Evolutionary conservation across 2,329 filamentous ascomycete species (phyloP), one percentile per base, ranked within the genome.

Genomic region (Fusarium haematococcum): DNA sequence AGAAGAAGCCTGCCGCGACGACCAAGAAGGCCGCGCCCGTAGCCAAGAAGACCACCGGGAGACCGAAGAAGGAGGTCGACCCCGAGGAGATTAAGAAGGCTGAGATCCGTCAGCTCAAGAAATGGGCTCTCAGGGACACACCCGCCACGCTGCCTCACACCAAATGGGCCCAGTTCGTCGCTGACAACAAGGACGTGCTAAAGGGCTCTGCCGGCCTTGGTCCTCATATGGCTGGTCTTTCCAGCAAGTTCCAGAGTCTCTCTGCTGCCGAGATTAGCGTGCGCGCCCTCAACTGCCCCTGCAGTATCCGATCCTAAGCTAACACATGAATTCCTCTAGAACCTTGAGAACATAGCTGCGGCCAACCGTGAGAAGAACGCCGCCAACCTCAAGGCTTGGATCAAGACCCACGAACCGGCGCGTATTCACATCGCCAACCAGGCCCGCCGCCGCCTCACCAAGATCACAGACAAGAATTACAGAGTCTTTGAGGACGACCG

Each of bases 401-500:
- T 90, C n/a, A 81, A 86, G 68, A 81, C 79, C 32, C 78, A 85
- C 74, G 79, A 84, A 5, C 79, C 82, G 4, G 77, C 79, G 60
- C 80, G 83, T 33, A 86, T 90, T 63, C 70, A 77, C 57, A 69
- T 80, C 3, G 88, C 89, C 70, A 90, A 89, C 82, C 71, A 69
- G 3, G 86, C 88, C 25, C 89, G 89, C 65, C 71, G 54, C 9
- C 70, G 69, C 30, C 33, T 75, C 25, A 43, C 20, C 23, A 63
- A 61, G 32, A 83, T 91, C 56, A 80, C 79, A 65, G 82, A 78
- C 63, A 82, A 84, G 64, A 77, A 77, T 61, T 70, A 76, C 58
- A 77, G 79, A 73, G 1, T 63, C 20, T 84, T 91, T 72, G 71
- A 69, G 3, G 89, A 91, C 75, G 80, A 84, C 4, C 88, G 89